Evolutionary conservation across 1,139 yeast genomes (phyloP).

Genomic region (Petasospora rhodanensis): DNA sequence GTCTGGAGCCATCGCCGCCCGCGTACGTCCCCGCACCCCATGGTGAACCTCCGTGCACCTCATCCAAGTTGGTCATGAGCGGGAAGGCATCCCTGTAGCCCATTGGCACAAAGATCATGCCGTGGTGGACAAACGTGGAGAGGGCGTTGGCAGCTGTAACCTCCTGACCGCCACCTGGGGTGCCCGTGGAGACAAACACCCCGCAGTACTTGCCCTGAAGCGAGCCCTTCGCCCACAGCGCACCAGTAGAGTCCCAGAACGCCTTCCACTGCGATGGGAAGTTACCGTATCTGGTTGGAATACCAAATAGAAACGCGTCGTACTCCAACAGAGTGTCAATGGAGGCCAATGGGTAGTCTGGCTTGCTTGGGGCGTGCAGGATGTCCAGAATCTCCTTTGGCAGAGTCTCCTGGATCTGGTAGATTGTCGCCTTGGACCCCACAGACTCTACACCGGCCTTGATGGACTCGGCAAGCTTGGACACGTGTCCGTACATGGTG

Average conservation of each 20-base stretch:
- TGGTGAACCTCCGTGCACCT: slow-evolving; percentile 16
- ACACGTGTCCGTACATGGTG: slow-evolving; percentile 76
- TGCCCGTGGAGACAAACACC: slow-evolving; percentile 15
- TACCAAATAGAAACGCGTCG: slow-evolving; percentile 14
- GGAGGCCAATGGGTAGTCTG: slow-evolving; percentile 14
- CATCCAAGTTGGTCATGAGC: slow-evolving; percentile 8
- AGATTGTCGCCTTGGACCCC: slow-evolving; percentile 65
- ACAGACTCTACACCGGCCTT: slow-evolving; percentile 65
- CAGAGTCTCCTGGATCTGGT: slow-evolving; percentile 31
- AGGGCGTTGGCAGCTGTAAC: slow-evolving; percentile 9
- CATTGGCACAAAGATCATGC: slow-evolving; percentile 14
- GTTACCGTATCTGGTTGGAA: slow-evolving; percentile 17
- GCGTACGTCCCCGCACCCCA: slow-evolving; percentile 18
- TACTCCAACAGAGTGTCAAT: slow-evolving; percentile 6
- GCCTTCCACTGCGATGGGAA: slow-evolving; percentile 15
- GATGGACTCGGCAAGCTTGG: slow-evolving; percentile 59
- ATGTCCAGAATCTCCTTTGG: slow-evolving; percentile 5
- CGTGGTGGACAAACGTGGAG: slow-evolving; percentile 14
- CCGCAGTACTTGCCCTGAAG: slow-evolving; percentile 12
- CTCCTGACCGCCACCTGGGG: slow-evolving; percentile 17
- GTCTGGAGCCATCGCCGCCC: slow-evolving; percentile 15
- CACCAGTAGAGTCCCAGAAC: slow-evolving; percentile 16
- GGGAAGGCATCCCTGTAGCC: slow-evolving; percentile 10
- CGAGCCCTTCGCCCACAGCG: slow-evolving; percentile 14
- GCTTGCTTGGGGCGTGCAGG: slow-evolving; percentile 12